Conservation (phyloP, 768 basidiomycete genomes). For the Phanerochaete carnosa region DNA sequence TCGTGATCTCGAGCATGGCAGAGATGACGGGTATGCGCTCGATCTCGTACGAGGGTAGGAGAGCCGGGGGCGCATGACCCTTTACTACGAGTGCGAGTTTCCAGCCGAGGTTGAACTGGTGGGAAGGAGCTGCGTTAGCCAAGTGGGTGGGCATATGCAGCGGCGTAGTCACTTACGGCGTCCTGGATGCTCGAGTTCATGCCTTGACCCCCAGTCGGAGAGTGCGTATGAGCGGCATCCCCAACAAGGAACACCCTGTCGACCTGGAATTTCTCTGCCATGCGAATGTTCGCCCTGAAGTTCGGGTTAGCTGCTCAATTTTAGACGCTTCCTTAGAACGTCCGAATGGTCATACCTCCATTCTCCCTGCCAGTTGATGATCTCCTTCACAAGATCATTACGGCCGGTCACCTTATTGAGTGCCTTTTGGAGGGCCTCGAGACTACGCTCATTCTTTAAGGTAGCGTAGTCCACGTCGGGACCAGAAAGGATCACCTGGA, state of each 20-base stretch:
- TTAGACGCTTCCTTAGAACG: background rate
- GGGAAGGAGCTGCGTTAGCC: background rate
- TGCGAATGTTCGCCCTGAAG: slow-evolving; percentile 9
- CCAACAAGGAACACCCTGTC: slow-evolving; percentile 8
- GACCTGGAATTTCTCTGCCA: slow-evolving; percentile 11
- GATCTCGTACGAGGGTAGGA: slow-evolving; percentile 25
- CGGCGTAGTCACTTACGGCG: slow-evolving; percentile 9
- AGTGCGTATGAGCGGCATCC: slow-evolving; percentile 12
- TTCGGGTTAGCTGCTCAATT: slow-evolving; percentile 30
- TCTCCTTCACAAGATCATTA: background rate
- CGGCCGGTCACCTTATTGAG: background rate
- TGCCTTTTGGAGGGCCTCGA: background rate
- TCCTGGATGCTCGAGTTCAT: slow-evolving; percentile 17
- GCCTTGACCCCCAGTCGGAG: slow-evolving; percentile 16
- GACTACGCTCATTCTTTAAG: background rate
- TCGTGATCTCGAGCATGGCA: slow-evolving; percentile 25
- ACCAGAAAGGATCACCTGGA: background rate
- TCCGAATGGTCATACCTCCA: slow-evolving; percentile 1
- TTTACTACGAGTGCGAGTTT: slow-evolving; percentile 28
- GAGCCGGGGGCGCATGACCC: slow-evolving; percentile 19
- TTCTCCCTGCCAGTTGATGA: slow-evolving; percentile 21
- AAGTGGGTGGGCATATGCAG: background rate
- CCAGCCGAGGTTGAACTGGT: slow-evolving; percentile 29
- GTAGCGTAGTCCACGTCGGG: background rate
- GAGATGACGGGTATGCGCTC: slow-evolving; percentile 30